These are phyloP conservation scores for Glebionis coronaria DNA, from an alignment of 129 eudicot genomes.

Conservation along the genomic window DNA sequence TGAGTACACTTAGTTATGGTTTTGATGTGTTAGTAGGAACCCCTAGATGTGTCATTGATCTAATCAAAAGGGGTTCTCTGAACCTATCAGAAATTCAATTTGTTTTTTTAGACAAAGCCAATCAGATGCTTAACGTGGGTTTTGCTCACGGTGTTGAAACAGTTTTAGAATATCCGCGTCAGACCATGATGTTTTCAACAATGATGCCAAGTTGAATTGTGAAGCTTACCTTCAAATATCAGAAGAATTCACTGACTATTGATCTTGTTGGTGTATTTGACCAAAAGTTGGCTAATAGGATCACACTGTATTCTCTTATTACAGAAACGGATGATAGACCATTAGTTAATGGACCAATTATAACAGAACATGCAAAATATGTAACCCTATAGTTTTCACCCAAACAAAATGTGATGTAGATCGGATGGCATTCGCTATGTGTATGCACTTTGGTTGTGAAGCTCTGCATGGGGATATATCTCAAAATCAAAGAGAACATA, in stretches of 20 bases:
- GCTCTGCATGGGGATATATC: too few species aligned
- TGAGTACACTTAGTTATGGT: slow-evolving; percentile 73
- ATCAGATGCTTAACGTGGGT: slow-evolving; percentile 94
- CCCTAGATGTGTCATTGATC: slow-evolving; percentile 90
- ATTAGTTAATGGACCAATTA: slow-evolving; percentile 61
- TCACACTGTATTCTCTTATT: slow-evolving; percentile 59
- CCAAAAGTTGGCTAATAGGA: slow-evolving; percentile 90
- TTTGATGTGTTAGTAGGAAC: slow-evolving; percentile 93
- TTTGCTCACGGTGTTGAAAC: slow-evolving; percentile 82
- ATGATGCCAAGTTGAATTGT: slow-evolving; percentile 91
- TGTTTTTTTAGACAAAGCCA: slow-evolving; percentile 89
- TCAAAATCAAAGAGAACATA: too few species aligned
- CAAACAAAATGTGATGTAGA: slow-evolving; percentile 99
- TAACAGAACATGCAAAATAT: slow-evolving; percentile 85
- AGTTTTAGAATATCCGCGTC: slow-evolving; percentile 62
- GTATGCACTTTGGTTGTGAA: too few species aligned
- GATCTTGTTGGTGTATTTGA: slow-evolving; percentile 94
- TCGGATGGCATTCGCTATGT: slow-evolving; percentile 54
- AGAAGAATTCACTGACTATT: slow-evolving; percentile 60
- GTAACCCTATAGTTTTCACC: slow-evolving; percentile 82
- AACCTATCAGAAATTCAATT: slow-evolving; percentile 64
- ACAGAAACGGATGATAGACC: slow-evolving; percentile 61
- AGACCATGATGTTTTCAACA: slow-evolving; percentile 95
- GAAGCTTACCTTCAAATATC: slow-evolving; percentile 66
- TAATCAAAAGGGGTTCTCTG: slow-evolving; percentile 69